Evolutionary conservation across 2,329 filamentous ascomycete genomes (phyloP).

Genomic region (Gremmenia infestans): DNA sequence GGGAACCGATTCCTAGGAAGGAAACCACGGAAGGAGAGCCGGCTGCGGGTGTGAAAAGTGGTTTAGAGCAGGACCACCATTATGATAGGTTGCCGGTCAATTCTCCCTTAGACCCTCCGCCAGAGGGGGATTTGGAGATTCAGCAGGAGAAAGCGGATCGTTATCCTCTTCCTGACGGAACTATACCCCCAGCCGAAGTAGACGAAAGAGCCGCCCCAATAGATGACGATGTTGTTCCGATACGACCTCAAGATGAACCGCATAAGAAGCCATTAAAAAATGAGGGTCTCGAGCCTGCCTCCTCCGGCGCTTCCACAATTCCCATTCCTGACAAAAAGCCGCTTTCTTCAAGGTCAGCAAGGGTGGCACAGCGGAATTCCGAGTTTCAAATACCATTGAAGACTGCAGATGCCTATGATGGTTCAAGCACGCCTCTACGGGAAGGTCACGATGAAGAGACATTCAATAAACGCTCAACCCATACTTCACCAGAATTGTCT

Average conservation of each 20-base stretch:
- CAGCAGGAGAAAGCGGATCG: constrained; percentile 41
- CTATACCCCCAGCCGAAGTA: constrained; percentile 38
- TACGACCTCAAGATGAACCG: constrained; percentile 32
- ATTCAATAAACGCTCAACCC: constrained; percentile 47
- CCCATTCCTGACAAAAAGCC: constrained; percentile 29
- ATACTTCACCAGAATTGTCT: constrained; percentile 43
- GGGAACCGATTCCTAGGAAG: constrained; percentile 21
- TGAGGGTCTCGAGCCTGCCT: constrained; percentile 33
- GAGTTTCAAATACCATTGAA: constrained; percentile 49
- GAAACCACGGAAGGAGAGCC: constrained; percentile 27
- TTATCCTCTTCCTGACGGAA: constrained; percentile 44
- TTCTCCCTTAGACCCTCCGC: constrained; percentile 33
- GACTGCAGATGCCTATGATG: constrained; percentile 39
- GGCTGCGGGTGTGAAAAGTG: constrained; percentile 26
- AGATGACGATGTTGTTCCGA: constrained; percentile 33
- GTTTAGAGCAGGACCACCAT: constrained; percentile 46
- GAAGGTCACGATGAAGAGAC: constrained; percentile 44
- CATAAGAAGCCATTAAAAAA: constrained; percentile 31
- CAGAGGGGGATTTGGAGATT: constrained; percentile 37
- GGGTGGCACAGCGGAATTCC: constrained; percentile 41
- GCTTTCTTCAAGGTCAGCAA: constrained; percentile 38
- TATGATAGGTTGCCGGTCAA: constrained; percentile 41
- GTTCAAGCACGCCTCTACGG: constrained; percentile 14
- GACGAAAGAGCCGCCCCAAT: constrained; percentile 14
- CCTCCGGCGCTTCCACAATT: constrained; percentile 38